Percentiles rank a stretch among this genome's conserved stretches.
phyloP scores from a whole-genome alignment of 2,329 filamentous ascomycete species.

The Cladosporium halotolerans region DNA sequence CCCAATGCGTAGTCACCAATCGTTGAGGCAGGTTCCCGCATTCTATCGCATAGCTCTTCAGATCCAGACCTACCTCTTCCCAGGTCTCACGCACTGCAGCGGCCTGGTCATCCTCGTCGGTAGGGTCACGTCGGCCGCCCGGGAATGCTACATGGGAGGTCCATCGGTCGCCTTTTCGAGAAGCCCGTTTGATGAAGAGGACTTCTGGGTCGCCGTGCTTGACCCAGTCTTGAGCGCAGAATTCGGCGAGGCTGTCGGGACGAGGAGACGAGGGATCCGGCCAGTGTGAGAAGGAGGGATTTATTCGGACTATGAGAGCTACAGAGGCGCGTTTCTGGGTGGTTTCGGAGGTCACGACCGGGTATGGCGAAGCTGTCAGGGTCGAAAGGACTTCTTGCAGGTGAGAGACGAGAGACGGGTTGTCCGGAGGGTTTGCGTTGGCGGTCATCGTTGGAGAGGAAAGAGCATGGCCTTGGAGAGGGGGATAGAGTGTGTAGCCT shows the following conservation, averaged over 20 bases:
- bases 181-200: conserved; percentile 65
- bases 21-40: conserved; percentile 61
- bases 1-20: conserved; percentile 61
- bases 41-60: conserved; percentile 37
- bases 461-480: too few relatives aligned
- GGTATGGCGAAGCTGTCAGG: conserved; percentile 42
- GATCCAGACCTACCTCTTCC: conserved; percentile 59
- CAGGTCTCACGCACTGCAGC: conserved; percentile 58
- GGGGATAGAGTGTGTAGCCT: background rate
- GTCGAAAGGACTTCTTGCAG: conserved; percentile 38
- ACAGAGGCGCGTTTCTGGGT: conserved; percentile 59
- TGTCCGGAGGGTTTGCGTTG: conserved; percentile 1
- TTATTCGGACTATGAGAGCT: conserved; percentile 57
- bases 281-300: conserved; percentile 52
- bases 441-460: background rate
- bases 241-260: conserved; percentile 41
- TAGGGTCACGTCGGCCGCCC: conserved; percentile 60
- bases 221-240: conserved; percentile 61
- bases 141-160: conserved; percentile 63
- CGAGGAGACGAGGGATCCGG: conserved; percentile 26
- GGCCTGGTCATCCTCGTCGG: conserved; percentile 56
- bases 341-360: conserved; percentile 42
- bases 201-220: conserved; percentile 60
- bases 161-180: conserved; percentile 61
- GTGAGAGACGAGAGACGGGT: conserved; percentile 31